Conservation (phyloP, 192 early-diverging fungal genomes). For the Linnemannia elongata region DNA sequence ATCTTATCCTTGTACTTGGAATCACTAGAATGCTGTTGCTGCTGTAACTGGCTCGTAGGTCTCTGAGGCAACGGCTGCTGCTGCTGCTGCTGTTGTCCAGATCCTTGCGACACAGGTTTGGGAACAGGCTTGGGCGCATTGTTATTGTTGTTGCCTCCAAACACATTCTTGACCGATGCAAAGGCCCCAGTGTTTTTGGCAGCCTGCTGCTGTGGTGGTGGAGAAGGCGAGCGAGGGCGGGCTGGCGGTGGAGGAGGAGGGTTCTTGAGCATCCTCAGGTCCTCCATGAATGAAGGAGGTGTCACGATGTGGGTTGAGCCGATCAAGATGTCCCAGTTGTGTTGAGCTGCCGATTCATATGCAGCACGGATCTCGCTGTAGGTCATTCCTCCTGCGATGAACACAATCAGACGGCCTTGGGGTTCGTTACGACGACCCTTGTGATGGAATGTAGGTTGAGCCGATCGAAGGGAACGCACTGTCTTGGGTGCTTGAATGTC, state of each 20-base stretch:
- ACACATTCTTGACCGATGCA: slow-evolving; percentile 53
- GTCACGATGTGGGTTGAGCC: slow-evolving; percentile 84
- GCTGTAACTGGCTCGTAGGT: slow-evolving; percentile 30
- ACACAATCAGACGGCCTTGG: slow-evolving; percentile 74
- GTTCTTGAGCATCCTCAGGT: slow-evolving; percentile 70
- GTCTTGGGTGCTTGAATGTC: slow-evolving; percentile 55
- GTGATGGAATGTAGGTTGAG: slow-evolving; percentile 53
- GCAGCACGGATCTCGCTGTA: slow-evolving; percentile 80
- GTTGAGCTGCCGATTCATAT: slow-evolving; percentile 74
- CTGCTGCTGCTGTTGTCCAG: slow-evolving; percentile 11
- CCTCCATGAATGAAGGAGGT: slow-evolving; percentile 77
- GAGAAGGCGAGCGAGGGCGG: slow-evolving; percentile 36
- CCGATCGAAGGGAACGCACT: slow-evolving; percentile 48
- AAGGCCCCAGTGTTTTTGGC: slow-evolving; percentile 5
- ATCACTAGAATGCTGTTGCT: slow-evolving; percentile 17
- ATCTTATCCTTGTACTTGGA: slow-evolving; percentile 34
- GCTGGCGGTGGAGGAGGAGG: slow-evolving; percentile 49
- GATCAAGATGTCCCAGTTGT: slow-evolving; percentile 78
- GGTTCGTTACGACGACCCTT: slow-evolving; percentile 56
- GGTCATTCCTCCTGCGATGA: slow-evolving; percentile 83
- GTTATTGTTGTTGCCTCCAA: slow-evolving; percentile 12
- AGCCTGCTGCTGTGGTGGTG: slow-evolving; percentile 24
- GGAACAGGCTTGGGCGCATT: slow-evolving; percentile 11
- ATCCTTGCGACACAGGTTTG: background rate
- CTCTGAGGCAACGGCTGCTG: slow-evolving; percentile 21